These are phyloP conservation scores for Peziza echinospora DNA, from an alignment of 495 filamentous ascomycete genomes.

Conservation along the genomic window DNA sequence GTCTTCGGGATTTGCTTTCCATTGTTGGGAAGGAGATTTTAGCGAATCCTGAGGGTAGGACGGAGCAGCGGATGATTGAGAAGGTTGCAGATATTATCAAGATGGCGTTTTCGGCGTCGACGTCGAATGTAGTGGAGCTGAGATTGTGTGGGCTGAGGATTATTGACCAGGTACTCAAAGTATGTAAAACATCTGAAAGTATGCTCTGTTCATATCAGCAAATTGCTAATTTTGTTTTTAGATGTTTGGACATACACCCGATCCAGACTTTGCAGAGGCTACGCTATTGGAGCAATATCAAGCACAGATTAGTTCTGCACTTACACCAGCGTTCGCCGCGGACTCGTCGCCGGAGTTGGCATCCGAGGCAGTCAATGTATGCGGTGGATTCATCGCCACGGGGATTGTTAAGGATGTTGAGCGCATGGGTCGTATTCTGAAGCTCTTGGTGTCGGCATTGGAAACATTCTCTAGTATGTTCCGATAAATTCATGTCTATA, in stretches of 20 bases:
- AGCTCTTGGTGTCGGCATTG: conserved; percentile 71
- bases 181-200: conserved; percentile 20
- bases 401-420: conserved; percentile 96
- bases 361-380: conserved; percentile 91
- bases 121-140: conserved; percentile 72
- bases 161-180: conserved; percentile 68
- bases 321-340: conserved; percentile 86
- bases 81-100: conserved; percentile 83
- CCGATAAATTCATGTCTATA: too few relatives aligned
- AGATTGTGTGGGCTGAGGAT: conserved; percentile 78
- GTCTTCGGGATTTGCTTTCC: conserved; percentile 61
- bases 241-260: conserved; percentile 82
- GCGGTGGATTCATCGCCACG: conserved; percentile 84
- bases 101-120: conserved; percentile 95
- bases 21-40: conserved; percentile 65
- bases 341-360: conserved; percentile 93
- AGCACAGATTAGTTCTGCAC: conserved; percentile 86
- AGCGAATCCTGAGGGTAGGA: conserved; percentile 21
- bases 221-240: conserved; percentile 14
- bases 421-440: conserved; percentile 90
- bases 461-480: conserved; percentile 62
- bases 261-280: conserved; percentile 35
- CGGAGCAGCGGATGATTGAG: conserved; percentile 14
- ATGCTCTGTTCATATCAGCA: conserved; percentile 6
- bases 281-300: conserved; percentile 94